Conservation (phyloP, 176 grass and related monocot genomes). For the Aegilops sharonensis region DNA sequence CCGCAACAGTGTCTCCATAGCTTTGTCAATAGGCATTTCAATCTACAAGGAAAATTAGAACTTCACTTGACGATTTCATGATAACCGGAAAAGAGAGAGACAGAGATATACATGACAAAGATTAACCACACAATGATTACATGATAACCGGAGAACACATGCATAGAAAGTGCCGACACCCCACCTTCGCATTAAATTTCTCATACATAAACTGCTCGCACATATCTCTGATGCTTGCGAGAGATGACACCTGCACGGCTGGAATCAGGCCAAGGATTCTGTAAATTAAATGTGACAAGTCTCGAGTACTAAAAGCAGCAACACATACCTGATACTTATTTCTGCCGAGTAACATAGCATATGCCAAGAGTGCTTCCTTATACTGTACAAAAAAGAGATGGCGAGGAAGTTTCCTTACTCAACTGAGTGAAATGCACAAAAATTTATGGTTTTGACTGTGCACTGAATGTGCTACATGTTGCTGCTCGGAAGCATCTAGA, state of each 20-base stretch:
- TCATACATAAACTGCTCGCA: slow-evolving; percentile 79
- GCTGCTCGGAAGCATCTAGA: slow-evolving; percentile 95
- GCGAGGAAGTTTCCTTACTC: no score
- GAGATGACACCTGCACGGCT: slow-evolving; percentile 58
- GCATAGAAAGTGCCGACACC: background rate
- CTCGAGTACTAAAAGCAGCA: background rate
- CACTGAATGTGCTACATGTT: slow-evolving; percentile 57
- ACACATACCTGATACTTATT: slow-evolving; percentile 65
- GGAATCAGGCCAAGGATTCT: background rate
- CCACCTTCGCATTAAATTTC: slow-evolving; percentile 78
- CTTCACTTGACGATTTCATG: background rate
- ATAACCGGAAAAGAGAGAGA: no score
- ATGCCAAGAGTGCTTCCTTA: slow-evolving; percentile 88
- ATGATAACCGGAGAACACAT: background rate
- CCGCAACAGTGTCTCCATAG: slow-evolving; percentile 69
- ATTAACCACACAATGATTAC: background rate
- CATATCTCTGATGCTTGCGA: slow-evolving; percentile 52
- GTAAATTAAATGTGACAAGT: background rate
- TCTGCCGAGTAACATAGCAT: slow-evolving; percentile 67
- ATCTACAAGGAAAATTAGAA: slow-evolving; percentile 43
- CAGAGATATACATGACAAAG: no score
- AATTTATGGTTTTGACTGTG: background rate
- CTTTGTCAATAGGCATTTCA: slow-evolving; percentile 94
- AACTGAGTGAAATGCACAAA: no score
- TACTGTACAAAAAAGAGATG: slow-evolving; percentile 48